Percentiles rank a stretch among this genome's conserved stretches.
phyloP scores from a whole-genome alignment of 1,284 basidiomycete genomes.

The Salmacisia buchloeana region DNA sequence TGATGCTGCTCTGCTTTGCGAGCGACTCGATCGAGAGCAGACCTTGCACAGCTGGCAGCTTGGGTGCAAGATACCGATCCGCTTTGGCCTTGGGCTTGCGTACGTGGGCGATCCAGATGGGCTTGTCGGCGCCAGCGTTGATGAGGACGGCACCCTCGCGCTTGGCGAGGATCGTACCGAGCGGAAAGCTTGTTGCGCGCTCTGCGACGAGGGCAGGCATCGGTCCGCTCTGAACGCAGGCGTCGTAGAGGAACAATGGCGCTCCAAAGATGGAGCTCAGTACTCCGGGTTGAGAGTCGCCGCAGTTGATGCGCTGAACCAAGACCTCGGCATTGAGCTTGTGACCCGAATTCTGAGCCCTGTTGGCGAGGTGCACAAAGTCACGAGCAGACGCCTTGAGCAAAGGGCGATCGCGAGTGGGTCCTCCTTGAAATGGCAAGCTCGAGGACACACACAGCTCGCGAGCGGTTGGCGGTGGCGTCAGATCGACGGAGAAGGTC shows the following conservation, averaged over 20 bases:
- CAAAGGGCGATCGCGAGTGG: constrained; percentile 51
- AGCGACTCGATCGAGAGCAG: constrained; percentile 45
- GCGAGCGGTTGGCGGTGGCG: constrained; percentile 16
- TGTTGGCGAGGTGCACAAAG: constrained; percentile 17
- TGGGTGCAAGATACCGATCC: constrained; percentile 51
- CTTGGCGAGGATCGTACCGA: constrained; percentile 51
- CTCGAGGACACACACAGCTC: constrained; percentile 43
- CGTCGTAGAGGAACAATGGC: constrained; percentile 52
- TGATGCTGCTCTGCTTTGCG: constrained; percentile 16
- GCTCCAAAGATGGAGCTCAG: constrained; percentile 49
- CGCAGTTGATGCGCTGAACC: constrained; percentile 50
- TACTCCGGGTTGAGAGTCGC: constrained; percentile 55
- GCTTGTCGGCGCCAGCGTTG: constrained; percentile 48
- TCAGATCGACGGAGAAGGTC: constrained; percentile 6
- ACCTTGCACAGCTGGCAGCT: constrained; percentile 52
- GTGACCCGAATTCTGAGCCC: constrained; percentile 12
- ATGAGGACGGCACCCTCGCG: constrained; percentile 54
- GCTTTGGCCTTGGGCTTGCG: constrained; percentile 52
- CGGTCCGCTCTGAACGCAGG: constrained; percentile 46
- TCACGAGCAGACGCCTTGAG: constrained; percentile 50
- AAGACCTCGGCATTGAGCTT: constrained; percentile 51
- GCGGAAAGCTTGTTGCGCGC: constrained; percentile 21
- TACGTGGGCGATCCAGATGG: constrained; percentile 54
- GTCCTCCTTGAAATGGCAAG: constrained; percentile 50
- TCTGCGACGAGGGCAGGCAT: constrained; percentile 25